phyloP scores from a whole-genome alignment of 2,329 filamentous ascomycete genomes.

The Coniochaeta ligniaria region DNA sequence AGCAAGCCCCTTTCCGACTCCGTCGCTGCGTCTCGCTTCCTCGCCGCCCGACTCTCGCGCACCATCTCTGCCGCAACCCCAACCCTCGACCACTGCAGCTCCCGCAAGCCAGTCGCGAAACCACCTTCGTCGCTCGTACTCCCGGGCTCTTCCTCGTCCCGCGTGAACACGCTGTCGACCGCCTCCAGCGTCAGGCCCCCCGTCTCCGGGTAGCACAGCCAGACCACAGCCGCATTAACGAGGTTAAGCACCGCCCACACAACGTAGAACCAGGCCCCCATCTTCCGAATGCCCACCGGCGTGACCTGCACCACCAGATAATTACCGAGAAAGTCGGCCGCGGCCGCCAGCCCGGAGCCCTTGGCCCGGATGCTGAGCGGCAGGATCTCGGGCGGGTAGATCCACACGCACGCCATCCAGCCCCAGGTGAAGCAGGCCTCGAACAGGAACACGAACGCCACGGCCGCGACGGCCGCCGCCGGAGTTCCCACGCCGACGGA shows the following conservation, averaged over 20 bases:
- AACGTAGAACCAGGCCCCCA: conserved; percentile 29
- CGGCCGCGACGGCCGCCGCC: conserved; percentile 6
- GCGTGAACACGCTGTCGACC: conserved; percentile 32
- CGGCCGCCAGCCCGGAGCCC: conserved; percentile 84
- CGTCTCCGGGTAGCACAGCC: conserved; percentile 42
- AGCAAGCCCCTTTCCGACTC: conserved; percentile 3
- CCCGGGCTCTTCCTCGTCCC: not conserved
- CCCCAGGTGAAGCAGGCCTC: conserved; percentile 12
- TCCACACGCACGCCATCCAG: conserved; percentile 42
- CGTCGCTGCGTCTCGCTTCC: not conserved
- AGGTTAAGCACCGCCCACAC: conserved; percentile 30
- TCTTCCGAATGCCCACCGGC: conserved; percentile 25
- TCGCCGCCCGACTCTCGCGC: conserved; percentile 2
- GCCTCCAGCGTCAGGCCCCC: conserved; percentile 40
- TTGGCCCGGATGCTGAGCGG: conserved; percentile 89
- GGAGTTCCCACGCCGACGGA: conserved; percentile 3
- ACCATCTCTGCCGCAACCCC: conserved; percentile 10
- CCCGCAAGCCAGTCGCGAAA: conserved; percentile 1
- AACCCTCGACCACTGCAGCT: conserved; percentile 11
- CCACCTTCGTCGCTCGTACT: not conserved
- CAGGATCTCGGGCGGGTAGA: conserved; percentile 90
- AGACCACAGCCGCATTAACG: conserved; percentile 33
- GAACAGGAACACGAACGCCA: conserved; percentile 12
- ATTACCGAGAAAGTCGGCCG: conserved; percentile 58
- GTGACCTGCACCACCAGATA: conserved; percentile 31